Base-by-base conservation (phyloP, 1,284 basidiomycete genomes). In the Singerocomus inundabilis region DNA sequence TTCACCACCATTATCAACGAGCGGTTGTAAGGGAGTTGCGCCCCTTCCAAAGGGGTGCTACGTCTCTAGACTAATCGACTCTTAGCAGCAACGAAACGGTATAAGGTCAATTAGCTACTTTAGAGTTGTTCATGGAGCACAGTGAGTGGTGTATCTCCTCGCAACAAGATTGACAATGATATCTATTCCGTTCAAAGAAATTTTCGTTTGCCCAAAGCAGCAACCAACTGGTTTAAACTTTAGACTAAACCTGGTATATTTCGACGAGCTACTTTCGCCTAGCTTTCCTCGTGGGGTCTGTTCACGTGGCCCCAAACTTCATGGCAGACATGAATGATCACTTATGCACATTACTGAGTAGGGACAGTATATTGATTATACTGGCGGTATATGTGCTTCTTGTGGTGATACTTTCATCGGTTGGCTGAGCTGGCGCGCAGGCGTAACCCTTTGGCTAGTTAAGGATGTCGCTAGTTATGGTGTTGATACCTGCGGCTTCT, bases 271-370 rank as follows among this genome's bases (percentile, higher is more conserved):
- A 13, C 18, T 18, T 12, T 18, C 6, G 26, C 28, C 16, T 32
- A 26, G n/a, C 26, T 30, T 31, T 29, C 11, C n/a, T 72, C 52
- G 69, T 69, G n/a, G n/a, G n/a, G n/a, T 51, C 64, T 65, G 41
- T 73, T 68, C 50, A 61, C 46, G 78, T 24, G 30, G 13, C 25
- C 2, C 15, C 34, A 11, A 32, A 34, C 24, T 40, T 16, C 38
- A 12, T n/a, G 41, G 32, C 46, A 13, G 26, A 26, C 25, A 30
- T 30, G 33, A 36, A 36, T 33, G 30, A 29, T 18, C n/a, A 28
- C 25, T 21, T 12, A 28, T 26, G 8, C 42, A 29, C n/a, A 16
- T 25, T 15, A 33, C 16, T 24, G 6, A 13, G n/a, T n/a, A 6
- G 25, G 25, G 5, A 4, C 25, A 7, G 15, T 26, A 6, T 26